Base-by-base conservation (phyloP, 306 rosid genomes). In the Cucurbita moschata region DNA sequence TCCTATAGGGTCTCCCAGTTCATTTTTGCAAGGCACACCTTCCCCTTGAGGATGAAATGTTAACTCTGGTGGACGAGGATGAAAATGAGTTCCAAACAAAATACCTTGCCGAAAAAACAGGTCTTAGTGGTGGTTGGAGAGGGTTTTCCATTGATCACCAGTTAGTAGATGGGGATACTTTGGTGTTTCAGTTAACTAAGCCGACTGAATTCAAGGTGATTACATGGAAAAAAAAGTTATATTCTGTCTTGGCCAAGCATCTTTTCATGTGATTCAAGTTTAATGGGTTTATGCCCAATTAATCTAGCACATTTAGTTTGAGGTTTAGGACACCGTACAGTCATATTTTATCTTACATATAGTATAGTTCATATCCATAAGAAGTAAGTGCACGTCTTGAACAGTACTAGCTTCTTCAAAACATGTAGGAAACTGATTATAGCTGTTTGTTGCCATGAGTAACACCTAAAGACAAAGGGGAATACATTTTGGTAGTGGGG, bases 121-220 rank as follows among this genome's bases (percentile, higher is more conserved):
- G 87, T 62, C 87, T 83, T 11, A 86, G 89, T 9, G 89, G 87
- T 7, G 89, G 89, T 42, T 87, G 91, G 91, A 83, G 78, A 72
- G 91, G 88, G 26, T 87, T 84, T 40, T 63, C 91, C 35, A 80
- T 82, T 61, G 84, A 84, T 63, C 89, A 87, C 81, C 80, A 82
- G 51, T 79, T 87, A 67, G 85, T 83, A 56, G 88, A 87, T 85
- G 92, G 89, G 60, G 92, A 87, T 80, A 84, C 92, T 5, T 40
- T 87, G 76, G 89, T 87, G 70, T 87, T 85, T 71, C 92, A 87
- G n/a, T 50, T 85, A 72, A 74, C 81, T 46, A 77, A 66, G 46
- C 89, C 82, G 11, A 85, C 89, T 13, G 30, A 65, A 71, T 83
- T 87, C 75, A 85, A 85, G 89, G 91, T 87, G 43, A 79, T 72